Conservation (phyloP, 768 basidiomycete species). For the Lentinula boryana region DNA sequence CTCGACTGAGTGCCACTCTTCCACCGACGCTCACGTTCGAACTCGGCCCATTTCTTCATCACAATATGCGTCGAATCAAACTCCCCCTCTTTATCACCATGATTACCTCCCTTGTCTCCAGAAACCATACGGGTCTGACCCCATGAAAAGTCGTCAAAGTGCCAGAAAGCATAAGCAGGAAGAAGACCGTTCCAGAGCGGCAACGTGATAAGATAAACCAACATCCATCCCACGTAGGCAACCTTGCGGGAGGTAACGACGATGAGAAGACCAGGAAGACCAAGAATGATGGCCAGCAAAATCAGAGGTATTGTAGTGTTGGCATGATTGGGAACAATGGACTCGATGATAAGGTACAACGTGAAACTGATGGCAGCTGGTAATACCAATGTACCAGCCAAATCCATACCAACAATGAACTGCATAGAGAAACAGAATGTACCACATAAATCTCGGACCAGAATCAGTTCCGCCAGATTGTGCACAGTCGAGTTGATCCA, state of each 20-base stretch:
- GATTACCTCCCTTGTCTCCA: slow-evolving; percentile 62
- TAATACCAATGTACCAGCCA: slow-evolving; percentile 91
- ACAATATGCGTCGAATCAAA: slow-evolving; percentile 96
- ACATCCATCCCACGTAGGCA: slow-evolving; percentile 96
- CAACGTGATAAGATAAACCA: slow-evolving; percentile 86
- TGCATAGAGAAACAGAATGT: slow-evolving; percentile 99
- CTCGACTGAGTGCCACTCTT: slow-evolving; percentile 80
- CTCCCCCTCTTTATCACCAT: slow-evolving; percentile 94
- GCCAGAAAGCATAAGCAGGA: slow-evolving; percentile 97
- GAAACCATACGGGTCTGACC: slow-evolving; percentile 85
- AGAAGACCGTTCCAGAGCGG: slow-evolving; percentile 97
- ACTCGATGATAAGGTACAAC: slow-evolving; percentile 82
- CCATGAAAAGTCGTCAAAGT: slow-evolving; percentile 98
- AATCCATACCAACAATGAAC: slow-evolving; percentile 98
- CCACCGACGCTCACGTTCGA: slow-evolving; percentile 93
- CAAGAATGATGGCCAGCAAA: slow-evolving; percentile 89
- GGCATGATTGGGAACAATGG: slow-evolving; percentile 75
- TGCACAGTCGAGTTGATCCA: slow-evolving; percentile 99
- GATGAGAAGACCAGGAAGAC: slow-evolving; percentile 92
- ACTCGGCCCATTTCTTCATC: slow-evolving; percentile 99
- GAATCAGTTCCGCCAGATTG: slow-evolving; percentile 89
- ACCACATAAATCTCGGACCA: slow-evolving; percentile 97
- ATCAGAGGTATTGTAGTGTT: slow-evolving; percentile 87
- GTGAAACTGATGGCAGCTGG: slow-evolving; percentile 98
- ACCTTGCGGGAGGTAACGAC: slow-evolving; percentile 93